Conservation (phyloP, 2,329 filamentous ascomycete species). For the Colletotrichum acutatum region DNA sequence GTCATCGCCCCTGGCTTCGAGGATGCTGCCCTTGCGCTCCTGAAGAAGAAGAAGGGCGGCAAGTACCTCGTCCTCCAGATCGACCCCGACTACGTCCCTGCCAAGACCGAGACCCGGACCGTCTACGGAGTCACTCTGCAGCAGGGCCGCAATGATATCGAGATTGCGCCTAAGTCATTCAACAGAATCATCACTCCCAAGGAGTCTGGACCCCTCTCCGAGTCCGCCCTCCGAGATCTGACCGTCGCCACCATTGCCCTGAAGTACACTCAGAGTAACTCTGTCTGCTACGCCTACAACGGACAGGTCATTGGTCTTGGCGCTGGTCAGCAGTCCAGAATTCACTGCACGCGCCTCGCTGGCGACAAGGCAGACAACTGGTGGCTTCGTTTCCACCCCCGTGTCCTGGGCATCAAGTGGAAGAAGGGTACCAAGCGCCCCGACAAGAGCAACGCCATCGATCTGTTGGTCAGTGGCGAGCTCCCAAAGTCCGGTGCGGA, state of each 20-base stretch:
- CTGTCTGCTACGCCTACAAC: constrained; percentile 95
- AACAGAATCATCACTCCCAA: constrained; percentile 87
- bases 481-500: constrained; percentile 86
- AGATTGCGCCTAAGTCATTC: constrained; percentile 88
- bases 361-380: constrained; percentile 99
- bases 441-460: constrained; percentile 98
- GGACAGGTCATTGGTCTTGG: constrained; percentile 95
- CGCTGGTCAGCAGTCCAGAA: constrained; percentile 95
- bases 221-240: constrained; percentile 86
- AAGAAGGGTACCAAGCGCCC: constrained; percentile 97
- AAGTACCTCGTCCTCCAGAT: constrained; percentile 97
- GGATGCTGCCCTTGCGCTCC: constrained; percentile 85
- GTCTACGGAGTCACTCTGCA: constrained; percentile 90
- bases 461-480: constrained; percentile 91
- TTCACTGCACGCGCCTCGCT: constrained; percentile 97
- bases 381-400: constrained; percentile 98
- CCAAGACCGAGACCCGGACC: constrained; percentile 83
- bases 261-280: constrained; percentile 99
- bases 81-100: constrained; percentile 85
- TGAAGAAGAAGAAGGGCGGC: constrained; percentile 98
- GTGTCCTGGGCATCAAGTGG: constrained; percentile 90
- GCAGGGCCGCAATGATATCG: constrained; percentile 92
- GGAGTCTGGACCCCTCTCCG: constrained; percentile 76
- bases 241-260: constrained; percentile 96
- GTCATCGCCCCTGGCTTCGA: constrained; percentile 92